Evolutionary conservation across 2,329 filamentous ascomycete genomes (phyloP).

Genomic region (Aaosphaeria arxii): DNA sequence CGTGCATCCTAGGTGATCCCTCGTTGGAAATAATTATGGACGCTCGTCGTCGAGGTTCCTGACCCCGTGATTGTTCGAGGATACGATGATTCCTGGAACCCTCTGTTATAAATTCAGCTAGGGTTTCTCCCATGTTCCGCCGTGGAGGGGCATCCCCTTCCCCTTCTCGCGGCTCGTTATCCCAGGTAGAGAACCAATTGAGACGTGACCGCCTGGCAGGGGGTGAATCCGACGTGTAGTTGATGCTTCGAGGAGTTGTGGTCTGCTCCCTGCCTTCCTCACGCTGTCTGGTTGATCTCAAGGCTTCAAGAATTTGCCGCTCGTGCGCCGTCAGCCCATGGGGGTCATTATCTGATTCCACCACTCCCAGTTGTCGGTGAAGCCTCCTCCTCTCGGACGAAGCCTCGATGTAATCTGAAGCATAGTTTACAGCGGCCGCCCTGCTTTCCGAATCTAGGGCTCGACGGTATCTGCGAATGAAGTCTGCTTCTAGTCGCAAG

Average conservation of each 20-base stretch:
- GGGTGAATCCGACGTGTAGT: conserved; percentile 31
- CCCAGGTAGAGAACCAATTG: too few relatives aligned
- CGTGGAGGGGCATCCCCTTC: conserved; percentile 15
- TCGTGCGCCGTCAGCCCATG: conserved; percentile 46
- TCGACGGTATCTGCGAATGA: conserved; percentile 42
- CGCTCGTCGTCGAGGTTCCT: conserved; percentile 36
- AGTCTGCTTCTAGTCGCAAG: conserved; percentile 45
- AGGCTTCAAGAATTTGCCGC: conserved; percentile 45
- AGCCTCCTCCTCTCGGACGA: conserved; percentile 30
- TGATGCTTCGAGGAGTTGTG: conserved; percentile 39
- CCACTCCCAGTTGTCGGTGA: conserved; percentile 33
- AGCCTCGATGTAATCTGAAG: conserved; percentile 44
- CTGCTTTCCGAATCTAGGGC: conserved; percentile 37
- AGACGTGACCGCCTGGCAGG: too few relatives aligned
- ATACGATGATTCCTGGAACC: conserved; percentile 13
- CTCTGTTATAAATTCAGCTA: conserved; percentile 20
- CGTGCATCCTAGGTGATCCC: conserved; percentile 1
- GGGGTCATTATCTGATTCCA: conserved; percentile 44
- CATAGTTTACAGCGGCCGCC: conserved; percentile 37
- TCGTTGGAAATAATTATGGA: conserved; percentile 37
- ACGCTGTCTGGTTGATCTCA: conserved; percentile 43
- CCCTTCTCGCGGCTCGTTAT: conserved; percentile 3
- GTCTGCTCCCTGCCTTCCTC: conserved; percentile 40
- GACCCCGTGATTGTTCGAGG: conserved; percentile 13
- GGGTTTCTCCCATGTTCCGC: conserved; percentile 14